Percentiles rank a stretch among this genome's conserved stretches.
These are phyloP conservation scores for Pyrus betulifolia DNA, from an alignment of 306 rosid species.

Conservation along the genomic window DNA sequence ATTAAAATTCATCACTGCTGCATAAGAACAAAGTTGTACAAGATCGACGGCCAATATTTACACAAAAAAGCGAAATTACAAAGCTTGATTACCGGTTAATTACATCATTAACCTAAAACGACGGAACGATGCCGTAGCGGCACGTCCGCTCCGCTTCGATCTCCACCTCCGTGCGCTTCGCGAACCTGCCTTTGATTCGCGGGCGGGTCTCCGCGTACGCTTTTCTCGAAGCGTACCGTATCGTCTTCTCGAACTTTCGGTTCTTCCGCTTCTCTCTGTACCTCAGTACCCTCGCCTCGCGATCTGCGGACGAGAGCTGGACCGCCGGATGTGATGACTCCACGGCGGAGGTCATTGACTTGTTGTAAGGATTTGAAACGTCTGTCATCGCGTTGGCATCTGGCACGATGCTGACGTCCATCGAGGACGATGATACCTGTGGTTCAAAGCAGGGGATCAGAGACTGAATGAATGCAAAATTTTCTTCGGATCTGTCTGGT, in stretches of 20 bases:
- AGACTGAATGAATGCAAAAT: background rate
- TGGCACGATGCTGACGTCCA: constrained; percentile 80
- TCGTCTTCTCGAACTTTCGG: constrained; percentile 91
- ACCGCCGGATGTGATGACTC: constrained; percentile 27
- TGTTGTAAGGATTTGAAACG: constrained; percentile 39
- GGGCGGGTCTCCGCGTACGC: constrained; percentile 97
- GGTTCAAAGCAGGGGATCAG: background rate
- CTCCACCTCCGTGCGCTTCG: constrained; percentile 54
- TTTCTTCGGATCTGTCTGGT: background rate
- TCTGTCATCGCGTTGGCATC: constrained; percentile 54
- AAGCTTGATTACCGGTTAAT: background rate
- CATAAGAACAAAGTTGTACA: background rate
- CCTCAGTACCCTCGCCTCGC: constrained; percentile 92
- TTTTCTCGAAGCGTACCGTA: constrained; percentile 87
- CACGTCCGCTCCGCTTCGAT: constrained; percentile 40
- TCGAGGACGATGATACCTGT: constrained; percentile 84
- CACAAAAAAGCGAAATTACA: background rate
- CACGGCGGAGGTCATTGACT: constrained; percentile 8
- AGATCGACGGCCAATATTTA: constrained; percentile 13
- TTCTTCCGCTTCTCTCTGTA: constrained; percentile 97
- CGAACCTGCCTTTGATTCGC: constrained; percentile 91
- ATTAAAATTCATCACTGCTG: background rate
- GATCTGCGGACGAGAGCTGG: constrained; percentile 63
- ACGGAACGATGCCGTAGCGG: constrained; percentile 87
- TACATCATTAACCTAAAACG: constrained; percentile 18